Evolutionary conservation across 1,284 basidiomycete genomes (phyloP).

Genomic region (Naganishia sp.): DNA sequence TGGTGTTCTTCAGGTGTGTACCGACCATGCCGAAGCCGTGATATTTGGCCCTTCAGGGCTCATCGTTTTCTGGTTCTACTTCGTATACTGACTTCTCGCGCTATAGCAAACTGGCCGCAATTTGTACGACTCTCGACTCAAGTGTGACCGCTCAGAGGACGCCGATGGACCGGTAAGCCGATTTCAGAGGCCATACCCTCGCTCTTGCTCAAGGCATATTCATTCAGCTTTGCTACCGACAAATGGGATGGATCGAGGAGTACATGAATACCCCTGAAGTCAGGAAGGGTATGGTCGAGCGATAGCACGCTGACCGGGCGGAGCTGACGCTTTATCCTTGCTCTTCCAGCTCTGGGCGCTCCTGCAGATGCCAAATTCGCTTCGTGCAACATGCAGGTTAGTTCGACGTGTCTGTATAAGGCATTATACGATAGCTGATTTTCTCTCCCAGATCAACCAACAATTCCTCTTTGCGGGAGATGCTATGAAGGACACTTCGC

Average conservation of each 20-base stretch:
- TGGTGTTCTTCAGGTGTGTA: conserved; percentile 54
- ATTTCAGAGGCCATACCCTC: conserved; percentile 35
- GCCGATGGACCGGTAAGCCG: conserved; percentile 58
- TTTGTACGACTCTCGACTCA: conserved; percentile 77
- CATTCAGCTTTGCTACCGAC: conserved; percentile 65
- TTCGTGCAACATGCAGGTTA: conserved; percentile 59
- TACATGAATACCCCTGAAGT: conserved; percentile 72
- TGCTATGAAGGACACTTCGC: conserved; percentile 73
- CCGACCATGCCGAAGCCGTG: too few species aligned
- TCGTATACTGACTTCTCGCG: too few species aligned
- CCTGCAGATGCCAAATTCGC: conserved; percentile 63
- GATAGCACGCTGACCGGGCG: not conserved
- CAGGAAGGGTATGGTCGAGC: conserved; percentile 59
- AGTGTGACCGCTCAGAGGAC: conserved; percentile 63
- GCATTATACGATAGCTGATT: too few species aligned
- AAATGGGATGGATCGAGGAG: conserved; percentile 76
- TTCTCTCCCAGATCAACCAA: conserved; percentile 48
- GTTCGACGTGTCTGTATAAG: too few species aligned
- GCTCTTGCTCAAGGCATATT: conserved; percentile 32
- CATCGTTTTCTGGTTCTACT: too few species aligned
- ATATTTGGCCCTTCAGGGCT: too few species aligned
- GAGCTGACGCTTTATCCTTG: not conserved
- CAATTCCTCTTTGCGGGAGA: conserved; percentile 65
- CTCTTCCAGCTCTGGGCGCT: conserved; percentile 65
- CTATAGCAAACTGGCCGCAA: conserved; percentile 41